These are phyloP conservation scores for Rubus parviflorus DNA, from an alignment of 306 rosid genomes.

Conservation along the genomic window DNA sequence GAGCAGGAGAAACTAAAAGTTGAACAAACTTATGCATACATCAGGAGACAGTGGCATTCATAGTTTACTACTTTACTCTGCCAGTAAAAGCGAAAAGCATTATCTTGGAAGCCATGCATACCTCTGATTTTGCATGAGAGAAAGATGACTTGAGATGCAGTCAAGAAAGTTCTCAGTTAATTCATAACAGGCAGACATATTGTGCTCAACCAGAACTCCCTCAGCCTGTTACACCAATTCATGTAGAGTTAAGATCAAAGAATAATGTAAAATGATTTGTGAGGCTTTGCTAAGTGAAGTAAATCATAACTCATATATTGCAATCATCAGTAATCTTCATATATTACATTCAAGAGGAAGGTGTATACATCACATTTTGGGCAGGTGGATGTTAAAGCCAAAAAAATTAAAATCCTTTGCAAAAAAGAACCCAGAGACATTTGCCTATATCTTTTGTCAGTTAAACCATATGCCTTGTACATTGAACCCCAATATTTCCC, in stretches of 20 bases:
- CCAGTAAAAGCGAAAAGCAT: not conserved
- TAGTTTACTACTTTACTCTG: not conserved
- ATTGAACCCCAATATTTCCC: not conserved
- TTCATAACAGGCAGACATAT: slow-evolving; percentile 49
- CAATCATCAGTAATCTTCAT: not conserved
- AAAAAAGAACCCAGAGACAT: not conserved
- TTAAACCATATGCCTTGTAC: not conserved
- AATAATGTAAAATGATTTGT: not conserved
- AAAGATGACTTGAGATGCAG: slow-evolving; percentile 48
- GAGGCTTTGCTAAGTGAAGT: not conserved
- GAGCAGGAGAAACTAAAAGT: not conserved
- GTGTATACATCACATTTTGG: not conserved
- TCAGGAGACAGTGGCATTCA: not conserved
- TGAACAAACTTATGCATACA: not conserved
- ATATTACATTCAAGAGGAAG: not conserved
- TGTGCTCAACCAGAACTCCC: slow-evolving; percentile 58
- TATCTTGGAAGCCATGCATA: slow-evolving; percentile 22
- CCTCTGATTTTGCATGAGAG: slow-evolving; percentile 60
- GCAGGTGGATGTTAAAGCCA: not conserved
- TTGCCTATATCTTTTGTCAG: no score
- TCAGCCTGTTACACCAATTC: slow-evolving; percentile 49
- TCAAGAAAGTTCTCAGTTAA: slow-evolving; percentile 47
- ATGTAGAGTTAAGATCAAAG: slow-evolving; percentile 6
- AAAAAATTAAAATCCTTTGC: no score
- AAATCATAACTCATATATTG: not conserved